These are phyloP conservation scores for Boechera retrofracta DNA, from an alignment of 345 rosid genomes.

Conservation along the genomic window DNA sequence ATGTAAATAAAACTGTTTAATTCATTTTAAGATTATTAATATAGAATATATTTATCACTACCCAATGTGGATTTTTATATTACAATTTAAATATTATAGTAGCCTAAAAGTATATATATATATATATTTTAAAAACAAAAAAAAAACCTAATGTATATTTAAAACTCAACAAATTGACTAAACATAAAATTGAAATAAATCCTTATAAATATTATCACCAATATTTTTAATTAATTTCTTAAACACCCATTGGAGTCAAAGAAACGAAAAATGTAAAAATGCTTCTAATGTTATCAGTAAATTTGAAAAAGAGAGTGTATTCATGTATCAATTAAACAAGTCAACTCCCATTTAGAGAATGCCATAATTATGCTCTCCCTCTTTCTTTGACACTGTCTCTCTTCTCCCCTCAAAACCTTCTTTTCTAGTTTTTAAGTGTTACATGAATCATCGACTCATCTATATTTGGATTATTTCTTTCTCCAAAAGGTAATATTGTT, in stretches of 20 bases:
- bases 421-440: slow-evolving; percentile 19
- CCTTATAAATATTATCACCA: too few species aligned
- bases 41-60: neutral
- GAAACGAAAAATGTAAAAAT: too few species aligned
- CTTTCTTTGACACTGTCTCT: slow-evolving; percentile 47
- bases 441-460: slow-evolving; percentile 22
- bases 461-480: slow-evolving; percentile 24
- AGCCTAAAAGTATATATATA: neutral
- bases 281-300: too few species aligned
- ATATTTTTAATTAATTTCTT: too few species aligned
- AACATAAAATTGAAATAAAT: too few species aligned
- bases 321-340: neutral
- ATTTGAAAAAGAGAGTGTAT: too few species aligned
- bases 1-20: neutral
- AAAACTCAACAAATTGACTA: too few species aligned
- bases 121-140: too few species aligned
- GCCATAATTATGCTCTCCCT: slow-evolving; percentile 46
- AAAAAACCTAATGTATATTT: too few species aligned
- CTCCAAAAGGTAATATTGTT: slow-evolving; percentile 21
- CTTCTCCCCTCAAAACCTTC: neutral
- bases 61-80: neutral
- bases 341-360: slow-evolving; percentile 34
- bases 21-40: neutral
- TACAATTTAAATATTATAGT: neutral
- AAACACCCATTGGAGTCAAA: too few species aligned